phyloP scores from a whole-genome alignment of 352 stramenopile genomes.

The Pythium oligandrum region DNA sequence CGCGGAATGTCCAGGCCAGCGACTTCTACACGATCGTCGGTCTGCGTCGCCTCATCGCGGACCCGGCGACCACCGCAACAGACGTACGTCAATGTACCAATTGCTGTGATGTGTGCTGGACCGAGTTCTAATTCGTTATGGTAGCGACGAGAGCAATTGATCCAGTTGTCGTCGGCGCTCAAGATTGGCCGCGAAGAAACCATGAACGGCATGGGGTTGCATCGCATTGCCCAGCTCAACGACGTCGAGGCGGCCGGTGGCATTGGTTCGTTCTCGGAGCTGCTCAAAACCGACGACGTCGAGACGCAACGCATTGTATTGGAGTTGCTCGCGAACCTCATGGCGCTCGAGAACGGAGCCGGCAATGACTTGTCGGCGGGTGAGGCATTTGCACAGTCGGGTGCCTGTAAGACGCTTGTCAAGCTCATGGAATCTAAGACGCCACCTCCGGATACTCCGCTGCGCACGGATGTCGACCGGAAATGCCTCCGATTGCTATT shows the following conservation, averaged over 20 bases:
- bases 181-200: slow-evolving; percentile 59
- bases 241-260: slow-evolving; percentile 79
- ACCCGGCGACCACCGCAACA: slow-evolving; percentile 28
- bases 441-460: neutral
- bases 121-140: neutral
- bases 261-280: slow-evolving; percentile 61
- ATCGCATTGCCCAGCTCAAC: slow-evolving; percentile 79
- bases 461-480: slow-evolving; percentile 55
- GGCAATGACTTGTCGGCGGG: slow-evolving; percentile 59
- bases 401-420: slow-evolving; percentile 47
- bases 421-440: slow-evolving; percentile 54
- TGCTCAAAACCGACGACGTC: slow-evolving; percentile 50
- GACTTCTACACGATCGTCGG: slow-evolving; percentile 78
- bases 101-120: neutral
- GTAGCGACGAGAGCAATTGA: slow-evolving; percentile 66
- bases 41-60: slow-evolving; percentile 47
- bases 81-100: slow-evolving; percentile 21
- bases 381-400: slow-evolving; percentile 62
- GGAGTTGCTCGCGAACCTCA: slow-evolving; percentile 73
- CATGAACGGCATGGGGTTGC: slow-evolving; percentile 52
- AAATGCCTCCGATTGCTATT: slow-evolving; percentile 72
- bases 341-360: slow-evolving; percentile 68
- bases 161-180: slow-evolving; percentile 53
- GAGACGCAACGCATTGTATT: slow-evolving; percentile 51
- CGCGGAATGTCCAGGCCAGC: slow-evolving; percentile 56